Conservation (phyloP, 805 yeast genomes). For the Candida ulmi region DNA sequence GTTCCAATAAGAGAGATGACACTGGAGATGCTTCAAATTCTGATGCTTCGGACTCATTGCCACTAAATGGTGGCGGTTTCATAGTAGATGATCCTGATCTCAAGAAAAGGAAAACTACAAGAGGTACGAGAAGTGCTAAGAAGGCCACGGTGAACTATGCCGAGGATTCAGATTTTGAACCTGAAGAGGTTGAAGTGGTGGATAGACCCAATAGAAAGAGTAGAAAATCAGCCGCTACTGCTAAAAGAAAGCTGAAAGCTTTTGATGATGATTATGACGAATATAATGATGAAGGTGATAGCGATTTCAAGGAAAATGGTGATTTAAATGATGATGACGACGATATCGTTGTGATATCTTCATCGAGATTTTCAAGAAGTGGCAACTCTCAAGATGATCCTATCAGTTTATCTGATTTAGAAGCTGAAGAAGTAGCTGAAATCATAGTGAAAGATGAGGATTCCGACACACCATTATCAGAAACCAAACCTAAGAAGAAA, state of each 20-base stretch:
- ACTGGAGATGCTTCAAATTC: not conserved
- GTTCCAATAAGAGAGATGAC: not conserved
- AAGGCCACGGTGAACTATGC: slow-evolving; percentile 2
- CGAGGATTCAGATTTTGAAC: slow-evolving; percentile 6
- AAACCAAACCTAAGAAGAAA: slow-evolving; percentile 12
- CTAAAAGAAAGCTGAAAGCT: slow-evolving; percentile 21
- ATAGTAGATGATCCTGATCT: slow-evolving; percentile 22
- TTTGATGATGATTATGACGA: slow-evolving; percentile 31
- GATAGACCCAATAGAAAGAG: slow-evolving; percentile 8
- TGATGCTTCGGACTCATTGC: not conserved
- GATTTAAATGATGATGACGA: slow-evolving; percentile 23
- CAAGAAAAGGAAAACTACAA: slow-evolving; percentile 5
- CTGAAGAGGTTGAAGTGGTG: not conserved
- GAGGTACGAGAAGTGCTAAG: not conserved
- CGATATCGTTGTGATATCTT: slow-evolving; percentile 15
- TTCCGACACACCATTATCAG: slow-evolving; percentile 24
- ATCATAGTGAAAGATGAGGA: slow-evolving; percentile 17
- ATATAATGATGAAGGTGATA: slow-evolving; percentile 24
- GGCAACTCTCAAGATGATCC: slow-evolving; percentile 16
- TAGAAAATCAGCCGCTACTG: slow-evolving; percentile 23
- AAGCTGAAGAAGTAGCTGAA: slow-evolving; percentile 11
- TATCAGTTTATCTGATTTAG: slow-evolving; percentile 12
- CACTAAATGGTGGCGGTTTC: slow-evolving; percentile 23
- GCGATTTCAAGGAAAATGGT: slow-evolving; percentile 15
- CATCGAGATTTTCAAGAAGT: slow-evolving; percentile 1